Conservation (phyloP, 768 basidiomycete species). For the Boletus rubropictus region DNA sequence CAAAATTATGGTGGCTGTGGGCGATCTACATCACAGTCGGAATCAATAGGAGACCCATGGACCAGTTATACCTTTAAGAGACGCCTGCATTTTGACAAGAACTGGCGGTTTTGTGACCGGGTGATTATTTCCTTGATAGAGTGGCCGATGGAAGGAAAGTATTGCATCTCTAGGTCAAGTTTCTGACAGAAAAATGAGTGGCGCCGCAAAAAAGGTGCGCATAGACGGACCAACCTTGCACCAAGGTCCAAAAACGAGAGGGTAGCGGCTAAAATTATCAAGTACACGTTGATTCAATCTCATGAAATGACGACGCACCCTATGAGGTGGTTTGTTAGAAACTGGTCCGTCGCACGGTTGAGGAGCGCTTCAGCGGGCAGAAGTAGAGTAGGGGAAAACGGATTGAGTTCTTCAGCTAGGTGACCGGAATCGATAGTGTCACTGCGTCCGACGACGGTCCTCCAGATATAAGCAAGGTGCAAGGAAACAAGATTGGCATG, state of each 20-base stretch:
- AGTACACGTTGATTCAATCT: slow-evolving; percentile 7
- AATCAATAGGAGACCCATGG: slow-evolving; percentile 5
- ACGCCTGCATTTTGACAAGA: slow-evolving; percentile 39
- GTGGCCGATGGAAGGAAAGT: slow-evolving; percentile 43
- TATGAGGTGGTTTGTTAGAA: slow-evolving; percentile 53
- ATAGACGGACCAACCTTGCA: slow-evolving; percentile 41
- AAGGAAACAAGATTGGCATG: slow-evolving; percentile 32
- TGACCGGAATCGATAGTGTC: slow-evolving; percentile 12
- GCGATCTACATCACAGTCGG: slow-evolving; percentile 19
- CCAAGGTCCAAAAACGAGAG: slow-evolving; percentile 70
- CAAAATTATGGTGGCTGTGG: slow-evolving; percentile 18
- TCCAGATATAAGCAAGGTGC: slow-evolving; percentile 41
- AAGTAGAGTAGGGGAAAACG: slow-evolving; percentile 51
- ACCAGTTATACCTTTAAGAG: slow-evolving; percentile 43
- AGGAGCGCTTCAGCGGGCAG: slow-evolving; percentile 51
- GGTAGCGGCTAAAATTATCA: slow-evolving; percentile 53
- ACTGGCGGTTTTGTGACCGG: slow-evolving; percentile 46
- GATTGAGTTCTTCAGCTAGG: slow-evolving; percentile 35
- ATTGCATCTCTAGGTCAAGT: slow-evolving; percentile 47
- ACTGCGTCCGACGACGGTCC: slow-evolving; percentile 9
- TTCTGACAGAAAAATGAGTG: slow-evolving; percentile 36
- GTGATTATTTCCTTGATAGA: slow-evolving; percentile 48
- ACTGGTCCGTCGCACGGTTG: slow-evolving; percentile 47
- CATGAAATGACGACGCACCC: slow-evolving; percentile 36
- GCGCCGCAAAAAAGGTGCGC: slow-evolving; percentile 3